Evolutionary conservation across 495 filamentous ascomycete genomes (phyloP).

Genomic region (Penicillium diatomitis): DNA sequence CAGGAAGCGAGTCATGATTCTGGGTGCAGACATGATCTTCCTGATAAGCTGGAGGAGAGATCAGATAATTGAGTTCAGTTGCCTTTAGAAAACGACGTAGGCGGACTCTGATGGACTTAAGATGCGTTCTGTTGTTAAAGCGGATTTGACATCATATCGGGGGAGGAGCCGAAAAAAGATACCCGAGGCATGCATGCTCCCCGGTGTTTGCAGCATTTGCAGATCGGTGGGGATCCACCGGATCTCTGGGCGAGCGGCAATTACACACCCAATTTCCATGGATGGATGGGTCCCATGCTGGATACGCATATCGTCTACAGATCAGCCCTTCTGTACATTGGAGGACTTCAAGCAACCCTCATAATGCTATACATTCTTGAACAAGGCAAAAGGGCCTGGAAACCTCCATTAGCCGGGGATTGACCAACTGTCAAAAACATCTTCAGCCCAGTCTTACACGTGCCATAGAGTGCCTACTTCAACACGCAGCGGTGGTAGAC

Average conservation of each 20-base stretch:
- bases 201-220: constrained; percentile 34
- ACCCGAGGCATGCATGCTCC: constrained; percentile 8
- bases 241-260: constrained; percentile 6
- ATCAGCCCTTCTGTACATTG: not conserved
- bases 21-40: constrained; percentile 32
- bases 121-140: not conserved
- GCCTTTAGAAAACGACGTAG: no score
- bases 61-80: no score
- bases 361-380: no score
- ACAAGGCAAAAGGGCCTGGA: no score
- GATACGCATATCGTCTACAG: not conserved
- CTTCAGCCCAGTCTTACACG: no score
- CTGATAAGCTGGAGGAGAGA: not conserved
- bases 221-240: constrained; percentile 6
- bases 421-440: no score
- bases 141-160: constrained; percentile 36
- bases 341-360: not conserved
- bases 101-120: no score
- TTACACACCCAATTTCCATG: constrained; percentile 5
- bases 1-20: constrained; percentile 24
- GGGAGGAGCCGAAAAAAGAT: constrained; percentile 18
- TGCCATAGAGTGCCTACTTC: no score
- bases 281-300: not conserved
- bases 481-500: no score
- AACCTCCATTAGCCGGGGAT: no score